A percentile compares a stretch with the other conserved stretches of the same genome.
Conservation (phyloP, 768 basidiomycete species). For the Xerocomus brunneocitrinus region DNA sequence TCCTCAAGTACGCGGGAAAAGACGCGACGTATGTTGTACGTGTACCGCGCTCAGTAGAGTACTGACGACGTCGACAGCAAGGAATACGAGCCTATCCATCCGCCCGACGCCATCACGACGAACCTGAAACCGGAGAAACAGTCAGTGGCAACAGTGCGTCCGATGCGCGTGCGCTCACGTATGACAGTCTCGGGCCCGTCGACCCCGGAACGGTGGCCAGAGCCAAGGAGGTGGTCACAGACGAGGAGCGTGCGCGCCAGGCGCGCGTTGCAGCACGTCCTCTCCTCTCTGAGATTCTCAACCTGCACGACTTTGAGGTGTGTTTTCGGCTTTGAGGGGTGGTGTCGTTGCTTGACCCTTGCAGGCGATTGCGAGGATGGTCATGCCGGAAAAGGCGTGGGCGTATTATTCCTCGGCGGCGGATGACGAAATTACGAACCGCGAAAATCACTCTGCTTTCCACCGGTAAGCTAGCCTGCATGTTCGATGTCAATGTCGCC, state of each 20-base stretch:
- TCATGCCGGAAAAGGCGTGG: slow-evolving; percentile 88
- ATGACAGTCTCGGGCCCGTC: slow-evolving; percentile 59
- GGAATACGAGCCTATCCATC: slow-evolving; percentile 89
- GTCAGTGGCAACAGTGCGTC: slow-evolving; percentile 34
- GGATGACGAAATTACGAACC: slow-evolving; percentile 87
- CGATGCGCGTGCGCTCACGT: not conserved
- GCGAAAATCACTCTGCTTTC: slow-evolving; percentile 89
- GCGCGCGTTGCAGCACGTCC: slow-evolving; percentile 61
- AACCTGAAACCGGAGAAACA: slow-evolving; percentile 84
- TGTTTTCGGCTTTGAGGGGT: not conserved
- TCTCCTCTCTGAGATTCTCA: slow-evolving; percentile 73
- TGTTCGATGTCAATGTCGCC: not conserved
- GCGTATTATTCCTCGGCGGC: slow-evolving; percentile 96
- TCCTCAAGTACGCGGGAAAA: slow-evolving; percentile 84
- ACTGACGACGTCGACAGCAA: slow-evolving; percentile 36
- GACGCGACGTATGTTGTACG: slow-evolving; percentile 70
- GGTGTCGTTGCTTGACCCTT: slow-evolving; percentile 4
- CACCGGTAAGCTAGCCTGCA: slow-evolving; percentile 53
- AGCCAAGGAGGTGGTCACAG: slow-evolving; percentile 57
- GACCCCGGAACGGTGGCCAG: slow-evolving; percentile 64
- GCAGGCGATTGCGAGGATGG: slow-evolving; percentile 70
- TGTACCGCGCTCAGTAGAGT: not conserved
- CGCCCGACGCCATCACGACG: slow-evolving; percentile 72
- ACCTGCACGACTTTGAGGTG: slow-evolving; percentile 93
- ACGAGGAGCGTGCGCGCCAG: slow-evolving; percentile 67